Percentiles rank a stretch among this genome's conserved stretches.
These are phyloP conservation scores for Achaetomium macrosporum DNA, from an alignment of 2,329 filamentous ascomycete species.

Conservation along the genomic window DNA sequence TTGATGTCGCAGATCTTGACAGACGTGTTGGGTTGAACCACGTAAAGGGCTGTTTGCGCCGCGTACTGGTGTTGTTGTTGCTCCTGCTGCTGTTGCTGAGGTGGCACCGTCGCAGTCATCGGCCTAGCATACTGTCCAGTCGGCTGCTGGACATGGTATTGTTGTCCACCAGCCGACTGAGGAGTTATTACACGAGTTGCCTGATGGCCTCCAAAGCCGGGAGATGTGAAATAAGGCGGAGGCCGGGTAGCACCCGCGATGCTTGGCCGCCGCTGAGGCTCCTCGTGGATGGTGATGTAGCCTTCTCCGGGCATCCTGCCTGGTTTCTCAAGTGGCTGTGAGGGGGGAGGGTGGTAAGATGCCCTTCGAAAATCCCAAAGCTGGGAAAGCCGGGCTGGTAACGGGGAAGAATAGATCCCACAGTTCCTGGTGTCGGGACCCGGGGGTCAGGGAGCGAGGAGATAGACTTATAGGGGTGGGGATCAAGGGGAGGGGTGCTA, in stretches of 20 bases:
- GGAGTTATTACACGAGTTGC: background rate
- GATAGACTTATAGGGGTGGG: too few species aligned
- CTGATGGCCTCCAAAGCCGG: slow-evolving; percentile 1
- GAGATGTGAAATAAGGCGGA: background rate
- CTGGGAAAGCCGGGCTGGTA: background rate
- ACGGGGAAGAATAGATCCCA: too few species aligned
- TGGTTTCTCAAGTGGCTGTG: background rate
- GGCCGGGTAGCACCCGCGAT: background rate
- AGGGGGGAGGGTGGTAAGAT: background rate
- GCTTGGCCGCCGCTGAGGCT: slow-evolving; percentile 1
- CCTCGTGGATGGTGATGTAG: slow-evolving; percentile 13
- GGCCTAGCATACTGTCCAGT: background rate
- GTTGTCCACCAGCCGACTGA: background rate
- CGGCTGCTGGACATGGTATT: background rate
- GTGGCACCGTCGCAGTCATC: background rate
- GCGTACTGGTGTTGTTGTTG: slow-evolving; percentile 6
- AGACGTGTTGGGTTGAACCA: slow-evolving; percentile 8
- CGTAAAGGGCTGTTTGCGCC: background rate
- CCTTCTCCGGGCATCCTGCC: slow-evolving; percentile 8
- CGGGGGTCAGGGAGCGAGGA: too few species aligned
- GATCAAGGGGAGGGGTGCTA: too few species aligned
- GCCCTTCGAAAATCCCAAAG: background rate
- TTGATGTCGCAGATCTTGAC: slow-evolving; percentile 35
- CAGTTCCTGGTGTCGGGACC: too few species aligned
- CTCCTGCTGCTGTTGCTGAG: background rate